Percentiles rank a stretch among this genome's conserved stretches.
phyloP scores from a whole-genome alignment of 2,329 filamentous ascomycete genomes.

The Simplicillium sp. region DNA sequence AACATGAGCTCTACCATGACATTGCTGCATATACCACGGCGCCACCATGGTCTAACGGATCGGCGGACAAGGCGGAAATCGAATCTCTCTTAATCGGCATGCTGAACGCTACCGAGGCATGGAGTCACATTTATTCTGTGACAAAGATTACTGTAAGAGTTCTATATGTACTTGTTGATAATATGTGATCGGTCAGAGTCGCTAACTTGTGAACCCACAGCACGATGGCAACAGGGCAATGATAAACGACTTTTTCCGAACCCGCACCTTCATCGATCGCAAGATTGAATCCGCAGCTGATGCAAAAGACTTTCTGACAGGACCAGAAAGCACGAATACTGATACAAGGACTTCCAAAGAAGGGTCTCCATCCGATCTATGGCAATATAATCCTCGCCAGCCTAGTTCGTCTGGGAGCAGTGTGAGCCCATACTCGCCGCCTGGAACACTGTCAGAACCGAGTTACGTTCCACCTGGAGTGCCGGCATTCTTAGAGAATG shows the following conservation, averaged over 20 bases:
- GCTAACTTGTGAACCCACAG: slow-evolving; percentile 9
- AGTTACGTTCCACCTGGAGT: not conserved
- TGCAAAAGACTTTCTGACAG: not conserved
- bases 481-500: not conserved
- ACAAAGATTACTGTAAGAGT: slow-evolving; percentile 16
- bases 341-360: not conserved
- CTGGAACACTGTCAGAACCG: not conserved
- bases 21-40: slow-evolving; percentile 24
- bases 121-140: slow-evolving; percentile 17
- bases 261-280: slow-evolving; percentile 16
- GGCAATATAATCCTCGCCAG: not conserved
- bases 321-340: slow-evolving; percentile 1
- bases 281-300: not conserved
- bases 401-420: not conserved
- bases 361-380: slow-evolving; percentile 5
- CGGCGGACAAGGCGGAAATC: slow-evolving; percentile 21
- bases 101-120: slow-evolving; percentile 22
- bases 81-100: slow-evolving; percentile 21
- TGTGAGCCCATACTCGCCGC: not conserved
- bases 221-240: slow-evolving; percentile 18
- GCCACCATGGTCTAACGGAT: slow-evolving; percentile 22
- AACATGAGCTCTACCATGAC: slow-evolving; percentile 24
- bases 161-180: too few relatives aligned
- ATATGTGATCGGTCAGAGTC: too few relatives aligned
- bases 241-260: slow-evolving; percentile 20